Conservation (phyloP, 2,329 filamentous ascomycete genomes). For the Sclerotinia glacialis region DNA sequence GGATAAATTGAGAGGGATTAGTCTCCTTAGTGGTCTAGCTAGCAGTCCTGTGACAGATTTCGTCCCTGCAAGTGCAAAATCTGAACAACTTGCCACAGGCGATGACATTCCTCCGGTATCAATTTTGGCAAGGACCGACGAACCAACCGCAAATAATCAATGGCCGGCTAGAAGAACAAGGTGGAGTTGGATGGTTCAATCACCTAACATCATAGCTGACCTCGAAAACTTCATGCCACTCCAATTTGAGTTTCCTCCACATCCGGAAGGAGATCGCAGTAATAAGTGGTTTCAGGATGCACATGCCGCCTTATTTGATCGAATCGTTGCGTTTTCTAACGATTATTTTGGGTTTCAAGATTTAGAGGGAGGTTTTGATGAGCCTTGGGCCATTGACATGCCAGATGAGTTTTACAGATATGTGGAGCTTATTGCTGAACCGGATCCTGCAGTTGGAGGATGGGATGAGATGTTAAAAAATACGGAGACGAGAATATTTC, state of each 20-base stretch:
- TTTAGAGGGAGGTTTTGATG: slow-evolving; percentile 19
- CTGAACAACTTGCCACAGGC: neutral
- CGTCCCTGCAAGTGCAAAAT: slow-evolving; percentile 1
- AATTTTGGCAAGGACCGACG: neutral
- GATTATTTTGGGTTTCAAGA: slow-evolving; percentile 28
- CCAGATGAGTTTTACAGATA: slow-evolving; percentile 30
- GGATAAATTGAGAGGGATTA: neutral
- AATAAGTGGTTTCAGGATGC: slow-evolving; percentile 30
- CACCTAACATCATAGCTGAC: slow-evolving; percentile 8
- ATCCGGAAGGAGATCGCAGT: slow-evolving; percentile 26
- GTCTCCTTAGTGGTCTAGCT: neutral
- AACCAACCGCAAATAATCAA: neutral
- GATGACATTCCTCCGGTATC: neutral
- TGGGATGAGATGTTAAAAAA: slow-evolving; percentile 34
- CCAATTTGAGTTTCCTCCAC: slow-evolving; percentile 23
- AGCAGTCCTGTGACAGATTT: slow-evolving; percentile 1
- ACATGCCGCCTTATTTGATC: slow-evolving; percentile 25
- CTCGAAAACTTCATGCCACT: slow-evolving; percentile 24
- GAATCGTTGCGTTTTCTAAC: slow-evolving; percentile 19
- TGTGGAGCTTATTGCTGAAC: slow-evolving; percentile 30
- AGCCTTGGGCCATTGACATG: slow-evolving; percentile 27
- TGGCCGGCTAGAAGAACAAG: neutral
- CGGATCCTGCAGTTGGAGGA: slow-evolving; percentile 27
- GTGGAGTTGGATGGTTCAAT: neutral
- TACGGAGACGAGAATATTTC: slow-evolving; percentile 29